A percentile compares a stretch with the other conserved stretches of the same genome.
Conservation (phyloP, 2,329 filamentous ascomycete species). For the Biscogniauxia marginata region DNA sequence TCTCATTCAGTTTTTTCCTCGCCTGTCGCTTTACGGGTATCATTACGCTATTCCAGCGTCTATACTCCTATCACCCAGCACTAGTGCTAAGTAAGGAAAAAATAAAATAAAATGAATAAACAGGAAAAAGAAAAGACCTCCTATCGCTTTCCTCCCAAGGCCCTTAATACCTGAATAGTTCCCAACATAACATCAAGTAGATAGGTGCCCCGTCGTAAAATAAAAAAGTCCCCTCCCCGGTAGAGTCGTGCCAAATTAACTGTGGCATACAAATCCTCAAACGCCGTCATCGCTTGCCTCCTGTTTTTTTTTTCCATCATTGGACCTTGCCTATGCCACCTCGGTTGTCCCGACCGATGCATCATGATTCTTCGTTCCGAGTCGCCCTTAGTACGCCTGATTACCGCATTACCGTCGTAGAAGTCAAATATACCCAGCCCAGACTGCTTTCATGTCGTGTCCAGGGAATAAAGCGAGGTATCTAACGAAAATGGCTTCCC, state of each 20-base stretch:
- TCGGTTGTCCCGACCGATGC: constrained; percentile 1
- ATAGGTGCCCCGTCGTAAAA: neutral
- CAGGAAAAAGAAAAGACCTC: neutral
- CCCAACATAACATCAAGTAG: neutral
- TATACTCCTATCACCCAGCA: constrained; percentile 6
- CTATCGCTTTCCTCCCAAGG: neutral
- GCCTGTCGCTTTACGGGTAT: constrained; percentile 12
- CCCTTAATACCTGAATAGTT: neutral
- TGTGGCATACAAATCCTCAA: neutral
- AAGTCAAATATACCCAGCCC: neutral
- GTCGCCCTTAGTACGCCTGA: neutral
- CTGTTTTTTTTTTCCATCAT: neutral
- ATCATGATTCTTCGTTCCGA: constrained; percentile 2
- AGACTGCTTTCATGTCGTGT: constrained; percentile 29
- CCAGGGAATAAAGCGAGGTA: constrained; percentile 42
- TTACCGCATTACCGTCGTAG: neutral
- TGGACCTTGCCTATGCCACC: neutral
- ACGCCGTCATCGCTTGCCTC: neutral
- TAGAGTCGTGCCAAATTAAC: neutral
- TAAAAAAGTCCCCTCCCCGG: neutral
- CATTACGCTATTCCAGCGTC: constrained; percentile 14
- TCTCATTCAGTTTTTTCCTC: too few species aligned
- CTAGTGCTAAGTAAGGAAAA: neutral
- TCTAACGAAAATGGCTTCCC: constrained; percentile 55
- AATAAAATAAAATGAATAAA: constrained; percentile 2